Evolutionary conservation across 345 rosid genomes (phyloP).

Genomic region (Eutrema heterophyllum): DNA sequence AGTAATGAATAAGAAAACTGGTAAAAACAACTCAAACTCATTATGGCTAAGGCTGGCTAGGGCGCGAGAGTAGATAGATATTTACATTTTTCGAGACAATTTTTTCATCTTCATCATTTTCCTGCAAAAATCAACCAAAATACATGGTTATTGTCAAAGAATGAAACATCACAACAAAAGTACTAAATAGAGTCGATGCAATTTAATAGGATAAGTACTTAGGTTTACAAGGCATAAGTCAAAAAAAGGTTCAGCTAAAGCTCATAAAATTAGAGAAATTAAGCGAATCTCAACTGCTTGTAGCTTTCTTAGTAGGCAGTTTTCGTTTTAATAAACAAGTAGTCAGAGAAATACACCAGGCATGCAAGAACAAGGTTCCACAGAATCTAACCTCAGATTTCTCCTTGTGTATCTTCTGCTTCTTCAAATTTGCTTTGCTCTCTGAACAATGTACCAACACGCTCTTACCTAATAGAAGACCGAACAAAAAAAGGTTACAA

Average conservation of each 20-base stretch:
- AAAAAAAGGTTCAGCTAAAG: not conserved
- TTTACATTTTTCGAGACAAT: not conserved
- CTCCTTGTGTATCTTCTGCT: not conserved
- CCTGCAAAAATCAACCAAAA: not conserved
- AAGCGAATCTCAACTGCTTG: not conserved
- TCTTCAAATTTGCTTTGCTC: not conserved
- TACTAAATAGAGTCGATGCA: not conserved
- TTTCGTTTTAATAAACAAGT: not conserved
- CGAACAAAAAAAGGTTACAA: too few species aligned
- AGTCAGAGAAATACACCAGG: not conserved
- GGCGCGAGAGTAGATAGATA: not conserved
- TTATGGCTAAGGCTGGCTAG: too few species aligned
- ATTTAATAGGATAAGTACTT: not conserved
- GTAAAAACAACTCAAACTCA: too few species aligned
- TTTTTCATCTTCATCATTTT: not conserved
- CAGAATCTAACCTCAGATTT: not conserved
- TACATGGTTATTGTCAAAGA: not conserved
- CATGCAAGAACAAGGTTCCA: too few species aligned
- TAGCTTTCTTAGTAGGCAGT: not conserved
- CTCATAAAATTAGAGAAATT: not conserved
- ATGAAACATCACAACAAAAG: not conserved
- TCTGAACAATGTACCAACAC: too few species aligned
- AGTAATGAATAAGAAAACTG: not conserved
- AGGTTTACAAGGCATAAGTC: not conserved
- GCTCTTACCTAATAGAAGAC: too few species aligned